Conservation (phyloP, 2,329 filamentous ascomycete genomes). For the Chrysoporthe austroafricana region DNA sequence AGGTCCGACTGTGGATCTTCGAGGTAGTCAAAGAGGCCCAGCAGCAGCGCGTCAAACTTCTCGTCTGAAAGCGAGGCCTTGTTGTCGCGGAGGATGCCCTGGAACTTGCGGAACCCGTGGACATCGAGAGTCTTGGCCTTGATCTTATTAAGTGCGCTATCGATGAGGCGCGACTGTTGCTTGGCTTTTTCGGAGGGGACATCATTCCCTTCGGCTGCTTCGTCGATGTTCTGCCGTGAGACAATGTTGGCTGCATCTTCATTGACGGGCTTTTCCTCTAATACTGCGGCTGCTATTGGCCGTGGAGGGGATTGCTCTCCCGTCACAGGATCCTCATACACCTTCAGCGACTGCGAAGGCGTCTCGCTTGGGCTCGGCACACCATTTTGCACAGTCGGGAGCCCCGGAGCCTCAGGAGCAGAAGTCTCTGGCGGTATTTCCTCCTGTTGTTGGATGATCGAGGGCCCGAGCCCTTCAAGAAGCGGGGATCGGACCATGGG, state of each 20-base stretch:
- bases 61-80: constrained; percentile 66
- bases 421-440: background rate
- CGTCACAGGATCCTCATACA: constrained; percentile 67
- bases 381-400: constrained; percentile 1
- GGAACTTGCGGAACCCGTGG: constrained; percentile 78
- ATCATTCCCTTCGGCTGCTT: constrained; percentile 28
- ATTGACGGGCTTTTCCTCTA: constrained; percentile 65
- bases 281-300: constrained; percentile 52
- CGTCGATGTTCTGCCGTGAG: constrained; percentile 30
- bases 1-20: constrained; percentile 61
- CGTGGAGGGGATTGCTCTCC: constrained; percentile 42
- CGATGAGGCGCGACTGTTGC: constrained; percentile 66
- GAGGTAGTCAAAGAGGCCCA: constrained; percentile 73
- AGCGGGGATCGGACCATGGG: constrained; percentile 24
- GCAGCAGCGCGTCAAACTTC: constrained; percentile 69
- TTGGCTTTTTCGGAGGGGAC: constrained; percentile 56
- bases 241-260: constrained; percentile 50
- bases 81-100: constrained; percentile 72
- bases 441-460: background rate
- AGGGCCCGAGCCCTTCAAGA: background rate
- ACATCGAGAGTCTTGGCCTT: constrained; percentile 74
- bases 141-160: constrained; percentile 76
- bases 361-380: constrained; percentile 30
- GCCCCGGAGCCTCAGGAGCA: constrained; percentile 20
- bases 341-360: constrained; percentile 50